phyloP scores from a whole-genome alignment of 768 basidiomycete genomes.

The Kwoniella shandongensis region DNA sequence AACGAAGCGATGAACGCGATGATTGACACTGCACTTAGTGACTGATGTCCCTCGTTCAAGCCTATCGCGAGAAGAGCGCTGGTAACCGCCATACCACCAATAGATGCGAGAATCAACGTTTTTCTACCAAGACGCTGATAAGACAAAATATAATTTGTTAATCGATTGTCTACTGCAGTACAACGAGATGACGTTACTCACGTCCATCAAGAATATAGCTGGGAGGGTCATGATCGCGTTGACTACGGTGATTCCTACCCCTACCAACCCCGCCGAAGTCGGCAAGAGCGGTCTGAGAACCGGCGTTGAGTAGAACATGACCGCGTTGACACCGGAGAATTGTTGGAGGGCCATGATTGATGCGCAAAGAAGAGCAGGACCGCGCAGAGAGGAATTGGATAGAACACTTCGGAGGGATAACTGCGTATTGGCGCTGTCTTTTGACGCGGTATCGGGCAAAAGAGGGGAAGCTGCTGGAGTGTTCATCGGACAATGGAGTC shows the following conservation, averaged over 20 bases:
- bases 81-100: constrained; percentile 66
- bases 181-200: constrained; percentile 46
- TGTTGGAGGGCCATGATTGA: constrained; percentile 44
- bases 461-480: constrained; percentile 29
- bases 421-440: constrained; percentile 18
- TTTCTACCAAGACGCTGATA: constrained; percentile 70
- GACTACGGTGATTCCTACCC: constrained; percentile 77
- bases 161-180: neutral
- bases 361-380: constrained; percentile 43
- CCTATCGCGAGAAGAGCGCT: constrained; percentile 69
- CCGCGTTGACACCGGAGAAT: constrained; percentile 50
- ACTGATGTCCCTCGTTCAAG: constrained; percentile 63
- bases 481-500: constrained; percentile 1
- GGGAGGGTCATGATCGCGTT: constrained; percentile 76
- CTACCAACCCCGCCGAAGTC: constrained; percentile 74
- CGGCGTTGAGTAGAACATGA: constrained; percentile 53
- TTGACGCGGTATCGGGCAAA: neutral
- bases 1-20: constrained; percentile 82
- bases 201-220: constrained; percentile 83
- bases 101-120: constrained; percentile 67
- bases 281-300: constrained; percentile 65
- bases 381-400: constrained; percentile 45
- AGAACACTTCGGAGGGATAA: constrained; percentile 42
- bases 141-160: neutral
- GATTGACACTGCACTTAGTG: constrained; percentile 71